Evolutionary conservation across 139 green algal genomes (phyloP), one percentile per base, ranked within the genome.

Genomic region (Volvox africanus): DNA sequence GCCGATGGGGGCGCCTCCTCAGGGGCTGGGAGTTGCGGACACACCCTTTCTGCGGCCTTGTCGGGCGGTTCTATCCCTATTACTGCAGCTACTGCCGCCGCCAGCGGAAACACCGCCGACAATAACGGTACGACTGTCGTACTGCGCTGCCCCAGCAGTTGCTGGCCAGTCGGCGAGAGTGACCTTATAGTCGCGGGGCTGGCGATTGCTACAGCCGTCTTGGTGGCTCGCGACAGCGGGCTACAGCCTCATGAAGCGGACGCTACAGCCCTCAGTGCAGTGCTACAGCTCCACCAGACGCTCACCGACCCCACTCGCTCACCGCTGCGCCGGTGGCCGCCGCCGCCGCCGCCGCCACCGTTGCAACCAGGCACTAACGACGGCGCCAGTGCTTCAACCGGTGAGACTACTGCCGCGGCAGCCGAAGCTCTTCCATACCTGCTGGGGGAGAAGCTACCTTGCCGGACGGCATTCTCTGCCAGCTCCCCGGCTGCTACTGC

Each of bases 231-330:
- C 1, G 86, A 90, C 86, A 35, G 71, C 21, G 73, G 73, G 30
- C 71, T 90, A 17, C 30, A 26, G 44, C 50, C 86, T 2, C 30
- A 75, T 24, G 73, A 90, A 75, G 86, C 86, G 30, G 86, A 90
- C 30, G 86, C 86, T 21, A 62, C 50, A 1, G 71, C 86, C 13
- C 86, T 90, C 18, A 30, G 67, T 2, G 32, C 50, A 0, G 86
- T 90, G 32, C 86, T 90, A 55, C 86, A 90, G 73, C 86, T 90
- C 50, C 86, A 84, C 50, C 67, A 69, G n/a, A 90, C 86, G 0
- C 73, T 84, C 50, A 84, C 86, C 1, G 86, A 90, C 69, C 86
- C 86, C 20, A 90, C 86, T 0, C 71, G 86, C 22, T 90, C 86
- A n/a, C 86, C 86, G 50, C 44, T 90, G 71, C 86, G 86, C 14